Base-by-base conservation (phyloP, 371 early-diverging fungal genomes). In the Zychaea mexicana region DNA sequence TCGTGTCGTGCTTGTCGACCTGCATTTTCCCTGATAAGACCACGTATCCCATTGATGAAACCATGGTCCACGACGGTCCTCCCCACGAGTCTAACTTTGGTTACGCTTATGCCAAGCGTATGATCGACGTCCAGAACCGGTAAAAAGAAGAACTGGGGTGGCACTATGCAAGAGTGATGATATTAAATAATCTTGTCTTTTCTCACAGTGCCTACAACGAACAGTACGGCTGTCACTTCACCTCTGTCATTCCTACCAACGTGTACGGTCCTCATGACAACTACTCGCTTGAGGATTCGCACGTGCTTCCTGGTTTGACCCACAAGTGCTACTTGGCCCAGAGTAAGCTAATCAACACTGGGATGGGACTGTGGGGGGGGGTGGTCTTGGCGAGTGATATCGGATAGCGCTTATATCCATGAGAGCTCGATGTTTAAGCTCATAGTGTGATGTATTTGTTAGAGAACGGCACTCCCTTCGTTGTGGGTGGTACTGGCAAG, bases 11-110 rank as follows among this genome's bases (percentile, higher is more conserved):
- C 74, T 84, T 94, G 62, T 91, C 91, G 17, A 94, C 94, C 22
- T 94, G 94, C 78, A 88, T 94, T 53, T 92, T 94, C 81, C 94
- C 94, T 36, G 93, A 93, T 73, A 90, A 92, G 72, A 92, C 93
- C 26, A 79, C 85, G 13, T 94, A 94, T 71, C 94, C 94, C 63
- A 92, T 94, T 70, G 91, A 92, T 68, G 94, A 94, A 77, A 90
- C 88, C 55, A 94, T 93, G 93, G 85, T 94, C 54, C 94, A 94
- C 75, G 82, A 84, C 56, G 94, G 94, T 33, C 92, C 93, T 61
- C 94, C 94, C 52, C 94, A 94, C 61, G 85, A 87, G 4, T 90
- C 90, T 42, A 94, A 94, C 83, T 92, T 87, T 78, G 94, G 93
- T n/a, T 94, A 94, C 76, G 93, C 94, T 57, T 83, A 92, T 62